A percentile compares a stretch with the other conserved stretches of the same genome.
These are phyloP conservation scores for Candida glucosophila DNA, from an alignment of 1,139 yeast genomes.

Conservation along the genomic window DNA sequence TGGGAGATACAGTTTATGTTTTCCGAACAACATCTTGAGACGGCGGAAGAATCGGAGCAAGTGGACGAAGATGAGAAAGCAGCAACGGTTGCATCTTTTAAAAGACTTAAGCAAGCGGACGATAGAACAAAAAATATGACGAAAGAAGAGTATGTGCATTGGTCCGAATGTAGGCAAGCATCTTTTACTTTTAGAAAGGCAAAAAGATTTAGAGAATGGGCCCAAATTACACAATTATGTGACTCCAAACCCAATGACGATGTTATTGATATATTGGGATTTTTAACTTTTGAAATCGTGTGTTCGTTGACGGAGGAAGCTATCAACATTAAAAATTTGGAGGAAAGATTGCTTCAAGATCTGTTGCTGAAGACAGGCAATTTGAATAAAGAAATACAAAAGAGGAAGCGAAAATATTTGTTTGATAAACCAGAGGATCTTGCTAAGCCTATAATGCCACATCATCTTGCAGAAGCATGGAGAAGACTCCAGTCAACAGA, in stretches of 20 bases:
- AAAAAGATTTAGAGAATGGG: slow-evolving; percentile 94
- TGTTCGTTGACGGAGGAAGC: slow-evolving; percentile 93
- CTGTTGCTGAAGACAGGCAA: slow-evolving; percentile 13
- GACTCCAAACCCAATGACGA: slow-evolving; percentile 94
- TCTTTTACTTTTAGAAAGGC: slow-evolving; percentile 91
- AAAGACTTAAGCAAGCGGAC: slow-evolving; percentile 85
- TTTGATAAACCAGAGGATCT: slow-evolving; percentile 91
- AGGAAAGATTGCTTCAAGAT: slow-evolving; percentile 38
- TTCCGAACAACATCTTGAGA: slow-evolving; percentile 76
- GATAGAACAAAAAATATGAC: slow-evolving; percentile 93
- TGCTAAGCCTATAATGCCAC: slow-evolving; percentile 72
- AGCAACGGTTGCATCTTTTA: slow-evolving; percentile 80
- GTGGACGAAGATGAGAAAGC: slow-evolving; percentile 86
- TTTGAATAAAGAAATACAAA: slow-evolving; percentile 16
- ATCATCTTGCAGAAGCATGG: slow-evolving; percentile 91
- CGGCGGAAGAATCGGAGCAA: slow-evolving; percentile 70
- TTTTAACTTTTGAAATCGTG: slow-evolving; percentile 91
- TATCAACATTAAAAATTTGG: slow-evolving; percentile 64
- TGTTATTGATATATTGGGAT: slow-evolving; percentile 91
- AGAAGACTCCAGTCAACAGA: slow-evolving; percentile 62
- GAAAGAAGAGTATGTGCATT: slow-evolving; percentile 92
- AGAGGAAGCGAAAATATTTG: slow-evolving; percentile 47
- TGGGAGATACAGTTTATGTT: slow-evolving; percentile 97
- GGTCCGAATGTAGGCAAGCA: slow-evolving; percentile 98
- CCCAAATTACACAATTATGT: slow-evolving; percentile 73